phyloP scores from a whole-genome alignment of 495 filamentous ascomycete species.

The Penicillium egyptiacum region DNA sequence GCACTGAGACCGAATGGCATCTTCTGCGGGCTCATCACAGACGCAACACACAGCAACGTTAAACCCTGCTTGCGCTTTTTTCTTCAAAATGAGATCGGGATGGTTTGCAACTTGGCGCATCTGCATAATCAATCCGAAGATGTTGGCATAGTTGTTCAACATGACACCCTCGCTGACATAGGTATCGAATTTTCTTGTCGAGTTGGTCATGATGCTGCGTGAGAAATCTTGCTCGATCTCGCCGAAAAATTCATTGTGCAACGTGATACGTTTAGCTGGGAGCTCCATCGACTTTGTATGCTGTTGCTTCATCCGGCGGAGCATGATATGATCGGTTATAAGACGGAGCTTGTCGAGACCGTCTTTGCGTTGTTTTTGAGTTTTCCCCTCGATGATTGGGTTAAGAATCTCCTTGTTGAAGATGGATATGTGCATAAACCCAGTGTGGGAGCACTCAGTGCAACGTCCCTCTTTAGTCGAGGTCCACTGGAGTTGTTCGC shows the following conservation, averaged over 20 bases:
- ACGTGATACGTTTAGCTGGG: conserved; percentile 86
- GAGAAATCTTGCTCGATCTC: conserved; percentile 95
- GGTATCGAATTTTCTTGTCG: conserved; percentile 83
- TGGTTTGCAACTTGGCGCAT: conserved; percentile 97
- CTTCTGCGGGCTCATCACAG: conserved; percentile 93
- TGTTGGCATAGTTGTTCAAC: conserved; percentile 90
- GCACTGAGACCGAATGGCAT: conserved; percentile 87
- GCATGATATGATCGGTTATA: conserved; percentile 88
- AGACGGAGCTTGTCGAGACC: conserved; percentile 81
- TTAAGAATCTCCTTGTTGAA: conserved; percentile 96
- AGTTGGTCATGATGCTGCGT: conserved; percentile 90
- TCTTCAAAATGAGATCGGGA: conserved; percentile 89
- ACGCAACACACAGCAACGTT: conserved; percentile 89
- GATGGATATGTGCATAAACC: conserved; percentile 85
- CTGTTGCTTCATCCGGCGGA: conserved; percentile 87
- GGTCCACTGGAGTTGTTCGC: conserved; percentile 79
- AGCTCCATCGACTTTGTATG: conserved; percentile 92
- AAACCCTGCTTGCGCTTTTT: conserved; percentile 78
- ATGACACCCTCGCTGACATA: conserved; percentile 94
- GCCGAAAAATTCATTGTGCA: conserved; percentile 92
- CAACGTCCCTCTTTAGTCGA: conserved; percentile 68
- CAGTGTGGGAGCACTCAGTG: conserved; percentile 60
- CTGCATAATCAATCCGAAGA: conserved; percentile 87
- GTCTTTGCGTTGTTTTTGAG: conserved; percentile 52
- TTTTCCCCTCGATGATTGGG: conserved; percentile 56